Base-by-base conservation (phyloP, 371 early-diverging fungal genomes). In the Dichotomocladium elegans region DNA sequence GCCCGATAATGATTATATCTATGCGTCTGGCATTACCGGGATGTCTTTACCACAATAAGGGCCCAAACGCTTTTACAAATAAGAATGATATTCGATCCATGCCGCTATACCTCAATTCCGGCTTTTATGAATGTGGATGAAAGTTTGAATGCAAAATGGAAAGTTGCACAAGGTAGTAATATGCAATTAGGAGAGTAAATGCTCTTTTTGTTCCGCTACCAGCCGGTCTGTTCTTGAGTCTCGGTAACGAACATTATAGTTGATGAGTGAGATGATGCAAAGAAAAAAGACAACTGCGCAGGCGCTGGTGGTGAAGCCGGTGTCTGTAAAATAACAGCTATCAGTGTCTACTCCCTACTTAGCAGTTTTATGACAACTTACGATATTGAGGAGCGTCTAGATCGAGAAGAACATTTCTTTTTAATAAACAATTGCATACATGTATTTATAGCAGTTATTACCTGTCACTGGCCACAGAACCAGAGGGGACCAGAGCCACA, bases 391-490 rank as follows among this genome's bases (percentile, higher is more conserved):
- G 45, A 9, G 45, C 45, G 29, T 44, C 45, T 44, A 27, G n/a
- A n/a, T n/a, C n/a, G n/a, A n/a, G n/a, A n/a, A n/a, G n/a, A n/a
- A n/a, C n/a, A n/a, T n/a, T n/a, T n/a, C n/a, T n/a, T n/a, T n/a
- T n/a, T n/a, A n/a, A n/a, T n/a, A n/a, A n/a, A n/a, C n/a, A n/a
- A n/a, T n/a, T n/a, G n/a, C n/a, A n/a, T n/a, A n/a, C n/a, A n/a
- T n/a, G n/a, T n/a, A n/a, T n/a, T n/a, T n/a, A n/a, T n/a, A n/a
- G n/a, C n/a, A n/a, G n/a, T n/a, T n/a, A n/a, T n/a, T n/a, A 51
- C 70, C 77, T 30, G 78, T 77, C 27, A 77, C 78, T 28, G 78
- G 78, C 78, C 78, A 77, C 5, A 77, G 52, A 2, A 74, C 55
- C 4, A 77, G 47, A 0, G 74, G 66, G n/a, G 64, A 46, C 72